Base-by-base conservation (phyloP, 148 eudicot species). In the Persicaria tinctoria region DNA sequence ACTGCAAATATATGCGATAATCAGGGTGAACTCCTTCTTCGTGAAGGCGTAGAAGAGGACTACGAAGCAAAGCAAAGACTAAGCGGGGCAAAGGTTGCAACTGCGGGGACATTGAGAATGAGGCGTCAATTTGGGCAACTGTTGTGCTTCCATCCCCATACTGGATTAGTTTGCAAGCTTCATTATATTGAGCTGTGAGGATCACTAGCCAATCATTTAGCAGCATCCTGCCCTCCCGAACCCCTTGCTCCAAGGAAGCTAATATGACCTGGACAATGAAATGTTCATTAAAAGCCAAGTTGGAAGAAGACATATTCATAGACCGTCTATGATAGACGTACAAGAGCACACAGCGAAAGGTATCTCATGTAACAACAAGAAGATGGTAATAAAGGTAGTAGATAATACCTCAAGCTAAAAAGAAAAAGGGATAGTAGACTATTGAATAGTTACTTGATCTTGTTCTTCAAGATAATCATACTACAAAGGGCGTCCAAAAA, bases 1-100 rank as follows among this genome's bases (percentile, higher is more conserved):
- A 95, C 81, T 95, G 98, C 78, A 95, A 85, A 82, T 86, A 92
- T 80, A 95, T 95, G 64, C 98, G 89, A 76, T 87, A 89, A 80
- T 95, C 98, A 56, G 98, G 98, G 82, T 95, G 98, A 82, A 95
- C 91, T 53, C 97, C 98, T 83, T 95, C 97, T 84, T 92, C 98
- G 80, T 95, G 98, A 68, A 95, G 81, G 60, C 93, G 98, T 73
- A 95, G 96, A 74, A 95, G 96, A 78, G 96, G 97, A 77, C 84
- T 90, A 74, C 98, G 84, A 77, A 95, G 91, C 86, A 95, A 83
- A 77, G 98, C 98, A 86, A 95, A 95, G 63, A 95, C 85, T 51
- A 95, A 82, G 73, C 97, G 97, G 75, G 98, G 93, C 76, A 95
- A 81, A 66, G 90, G 86, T 82, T 95, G 98, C 78, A 95, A 82